Evolutionary conservation across 2,329 filamentous ascomycete species (phyloP).

Genomic region (Ambrosiella xylebori): DNA sequence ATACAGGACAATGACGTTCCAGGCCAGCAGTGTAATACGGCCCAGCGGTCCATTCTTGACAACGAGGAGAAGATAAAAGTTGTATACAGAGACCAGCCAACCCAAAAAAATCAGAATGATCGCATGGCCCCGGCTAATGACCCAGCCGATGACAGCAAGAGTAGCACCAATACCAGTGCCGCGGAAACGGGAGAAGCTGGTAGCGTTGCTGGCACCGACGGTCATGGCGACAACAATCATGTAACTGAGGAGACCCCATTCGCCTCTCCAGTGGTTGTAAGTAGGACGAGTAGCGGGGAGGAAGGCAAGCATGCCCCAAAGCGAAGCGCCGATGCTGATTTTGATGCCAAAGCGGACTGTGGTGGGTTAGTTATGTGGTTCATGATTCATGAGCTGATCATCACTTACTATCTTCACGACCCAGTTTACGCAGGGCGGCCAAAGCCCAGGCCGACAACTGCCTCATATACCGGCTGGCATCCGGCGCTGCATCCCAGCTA

Average conservation of each 20-base stretch:
- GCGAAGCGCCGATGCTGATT: conserved; percentile 72
- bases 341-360: conserved; percentile 65
- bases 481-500: conserved; percentile 37
- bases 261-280: conserved; percentile 79
- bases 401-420: conserved; percentile 33
- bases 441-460: conserved; percentile 30
- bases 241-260: conserved; percentile 92
- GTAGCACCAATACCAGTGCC: conserved; percentile 70
- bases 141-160: conserved; percentile 63
- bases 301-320: conserved; percentile 84
- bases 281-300: conserved; percentile 58
- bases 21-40: conserved; percentile 84
- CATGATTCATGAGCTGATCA: too few relatives aligned
- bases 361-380: too few relatives aligned
- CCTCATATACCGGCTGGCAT: conserved; percentile 27
- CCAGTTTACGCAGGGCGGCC: conserved; percentile 29
- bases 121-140: conserved; percentile 55
- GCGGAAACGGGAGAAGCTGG: conserved; percentile 67
- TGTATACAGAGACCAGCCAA: conserved; percentile 62
- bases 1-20: conserved; percentile 89
- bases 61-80: conserved; percentile 79
- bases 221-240: conserved; percentile 99
- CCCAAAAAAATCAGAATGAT: conserved; percentile 64
- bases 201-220: conserved; percentile 88
- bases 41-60: conserved; percentile 76